These are phyloP conservation scores for Candida berthetii DNA, from an alignment of 805 yeast species.

Conservation along the genomic window DNA sequence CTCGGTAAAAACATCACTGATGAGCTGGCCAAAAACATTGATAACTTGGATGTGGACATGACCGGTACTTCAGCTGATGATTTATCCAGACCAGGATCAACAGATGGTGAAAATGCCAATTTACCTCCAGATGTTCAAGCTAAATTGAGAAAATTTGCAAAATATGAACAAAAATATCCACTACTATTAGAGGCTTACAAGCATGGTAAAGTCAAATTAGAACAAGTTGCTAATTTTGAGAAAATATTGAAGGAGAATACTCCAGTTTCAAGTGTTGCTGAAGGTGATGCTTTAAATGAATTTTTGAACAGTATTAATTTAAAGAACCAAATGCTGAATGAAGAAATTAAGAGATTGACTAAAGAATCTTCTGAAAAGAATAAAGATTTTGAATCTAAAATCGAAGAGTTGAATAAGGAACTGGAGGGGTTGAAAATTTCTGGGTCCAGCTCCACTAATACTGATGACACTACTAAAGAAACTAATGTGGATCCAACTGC, in stretches of 20 bases:
- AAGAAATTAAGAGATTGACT: conserved; percentile 48
- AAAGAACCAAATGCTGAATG: conserved; percentile 53
- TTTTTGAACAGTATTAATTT: conserved; percentile 58
- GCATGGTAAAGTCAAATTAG: conserved; percentile 62
- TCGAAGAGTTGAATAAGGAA: neutral
- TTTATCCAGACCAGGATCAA: conserved; percentile 7
- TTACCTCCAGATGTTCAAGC: conserved; percentile 52
- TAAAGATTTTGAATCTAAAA: conserved; percentile 6
- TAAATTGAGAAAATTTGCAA: conserved; percentile 67
- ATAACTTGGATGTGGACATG: conserved; percentile 5
- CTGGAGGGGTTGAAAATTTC: neutral
- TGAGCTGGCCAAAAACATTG: conserved; percentile 43
- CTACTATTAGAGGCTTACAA: conserved; percentile 78
- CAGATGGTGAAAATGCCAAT: conserved; percentile 6
- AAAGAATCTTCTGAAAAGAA: conserved; percentile 7
- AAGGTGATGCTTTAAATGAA: conserved; percentile 63
- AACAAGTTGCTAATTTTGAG: conserved; percentile 58
- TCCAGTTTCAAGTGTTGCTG: conserved; percentile 71
- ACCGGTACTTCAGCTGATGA: conserved; percentile 5
- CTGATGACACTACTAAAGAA: neutral
- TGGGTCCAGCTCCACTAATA: neutral
- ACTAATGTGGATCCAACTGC: neutral
- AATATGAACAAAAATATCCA: conserved; percentile 91
- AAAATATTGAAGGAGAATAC: conserved; percentile 69
- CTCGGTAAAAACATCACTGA: conserved; percentile 58